Evolutionary conservation across 2,329 filamentous ascomycete genomes (phyloP).

Genomic region (Acarospora socialis): DNA sequence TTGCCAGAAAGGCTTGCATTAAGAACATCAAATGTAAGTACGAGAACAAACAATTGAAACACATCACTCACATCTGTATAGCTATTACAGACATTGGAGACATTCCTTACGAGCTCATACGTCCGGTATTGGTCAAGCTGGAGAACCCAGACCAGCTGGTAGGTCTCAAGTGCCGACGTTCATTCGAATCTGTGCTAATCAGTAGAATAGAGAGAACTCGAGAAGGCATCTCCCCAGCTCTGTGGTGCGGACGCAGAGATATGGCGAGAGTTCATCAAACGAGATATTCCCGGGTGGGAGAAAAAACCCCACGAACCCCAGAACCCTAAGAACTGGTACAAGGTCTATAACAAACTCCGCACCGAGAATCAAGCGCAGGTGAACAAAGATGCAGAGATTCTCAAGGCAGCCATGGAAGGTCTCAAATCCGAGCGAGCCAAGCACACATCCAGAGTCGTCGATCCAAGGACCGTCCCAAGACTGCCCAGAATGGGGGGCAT

Average conservation of each 20-base stretch:
- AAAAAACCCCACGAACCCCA: conserved; percentile 49
- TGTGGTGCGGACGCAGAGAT: conserved; percentile 53
- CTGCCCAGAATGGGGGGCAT: conserved; percentile 23
- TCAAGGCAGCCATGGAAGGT: conserved; percentile 43
- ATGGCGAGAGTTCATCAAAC: conserved; percentile 66
- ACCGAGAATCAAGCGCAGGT: conserved; percentile 43
- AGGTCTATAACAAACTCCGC: conserved; percentile 59
- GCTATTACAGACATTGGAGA: conserved; percentile 57
- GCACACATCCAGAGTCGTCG: conserved; percentile 44
- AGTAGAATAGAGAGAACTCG: conserved; percentile 41
- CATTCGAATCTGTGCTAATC: not conserved
- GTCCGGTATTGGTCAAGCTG: conserved; percentile 55
- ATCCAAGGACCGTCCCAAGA: conserved; percentile 34
- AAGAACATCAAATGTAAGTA: conserved; percentile 14
- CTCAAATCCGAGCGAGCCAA: conserved; percentile 44
- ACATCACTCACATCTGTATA: conserved; percentile 14
- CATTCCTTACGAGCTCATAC: conserved; percentile 51
- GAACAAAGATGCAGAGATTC: conserved; percentile 40
- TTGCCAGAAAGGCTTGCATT: conserved; percentile 16
- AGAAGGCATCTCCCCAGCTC: conserved; percentile 64
- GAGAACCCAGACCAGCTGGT: conserved; percentile 62
- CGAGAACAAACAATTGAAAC: not conserved
- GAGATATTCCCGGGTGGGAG: conserved; percentile 57
- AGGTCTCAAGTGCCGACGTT: conserved; percentile 13
- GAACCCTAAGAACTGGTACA: conserved; percentile 58